Percentiles rank a stretch among this genome's conserved stretches.
Conservation (phyloP, 306 rosid genomes). For the Pueraria montana region DNA sequence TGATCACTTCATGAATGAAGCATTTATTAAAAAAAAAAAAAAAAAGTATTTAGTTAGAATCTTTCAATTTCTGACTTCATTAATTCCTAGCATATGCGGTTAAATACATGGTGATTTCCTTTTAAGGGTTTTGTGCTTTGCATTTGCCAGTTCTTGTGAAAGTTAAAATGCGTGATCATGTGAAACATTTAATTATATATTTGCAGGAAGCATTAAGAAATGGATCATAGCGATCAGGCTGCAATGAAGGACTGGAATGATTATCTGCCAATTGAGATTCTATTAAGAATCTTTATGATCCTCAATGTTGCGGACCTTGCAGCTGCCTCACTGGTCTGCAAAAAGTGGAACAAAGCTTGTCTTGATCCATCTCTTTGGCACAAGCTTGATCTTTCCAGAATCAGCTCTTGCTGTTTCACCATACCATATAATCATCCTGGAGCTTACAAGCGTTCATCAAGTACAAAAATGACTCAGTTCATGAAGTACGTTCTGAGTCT, state of each 20-base stretch:
- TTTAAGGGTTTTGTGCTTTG: not conserved
- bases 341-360: not conserved
- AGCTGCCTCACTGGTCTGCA: slow-evolving; percentile 34
- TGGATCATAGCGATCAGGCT: not conserved
- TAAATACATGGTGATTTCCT: too few species aligned
- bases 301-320: slow-evolving; percentile 46
- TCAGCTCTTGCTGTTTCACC: not conserved
- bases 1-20: too few species aligned
- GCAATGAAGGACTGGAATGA: not conserved
- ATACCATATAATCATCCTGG: not conserved
- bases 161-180: not conserved
- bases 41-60: too few species aligned
- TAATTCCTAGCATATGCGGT: too few species aligned
- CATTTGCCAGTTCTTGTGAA: not conserved
- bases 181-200: not conserved
- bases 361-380: slow-evolving; percentile 43
- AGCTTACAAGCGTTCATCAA: not conserved
- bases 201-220: slow-evolving; percentile 8
- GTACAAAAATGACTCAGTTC: not conserved
- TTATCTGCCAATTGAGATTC: not conserved
- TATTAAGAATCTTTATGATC: slow-evolving; percentile 36
- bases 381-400: slow-evolving; percentile 11
- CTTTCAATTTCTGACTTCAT: too few species aligned
- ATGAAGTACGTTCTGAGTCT: slow-evolving; percentile 35
- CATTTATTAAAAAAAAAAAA: too few species aligned